phyloP scores from a whole-genome alignment of 352 stramenopile species.

The Phytophthora citricola region DNA sequence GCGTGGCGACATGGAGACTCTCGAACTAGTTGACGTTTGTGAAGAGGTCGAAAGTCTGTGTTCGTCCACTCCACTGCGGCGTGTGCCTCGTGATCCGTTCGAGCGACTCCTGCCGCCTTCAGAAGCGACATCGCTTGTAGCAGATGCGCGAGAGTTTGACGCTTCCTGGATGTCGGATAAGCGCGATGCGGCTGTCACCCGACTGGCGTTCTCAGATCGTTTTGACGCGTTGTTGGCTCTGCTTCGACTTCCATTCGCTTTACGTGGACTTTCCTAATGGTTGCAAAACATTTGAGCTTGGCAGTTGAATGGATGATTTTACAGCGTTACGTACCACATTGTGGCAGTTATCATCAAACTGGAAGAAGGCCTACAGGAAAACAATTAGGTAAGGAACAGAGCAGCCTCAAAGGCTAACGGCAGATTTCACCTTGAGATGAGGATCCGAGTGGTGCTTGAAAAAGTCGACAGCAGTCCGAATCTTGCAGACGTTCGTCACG shows the following conservation, averaged over 20 bases:
- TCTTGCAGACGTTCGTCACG: slow-evolving; percentile 49
- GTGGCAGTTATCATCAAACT: slow-evolving; percentile 71
- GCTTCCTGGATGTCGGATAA: slow-evolving; percentile 10
- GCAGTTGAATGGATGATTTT: neutral
- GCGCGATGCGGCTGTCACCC: slow-evolving; percentile 13
- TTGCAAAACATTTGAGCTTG: neutral
- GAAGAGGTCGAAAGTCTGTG: slow-evolving; percentile 32
- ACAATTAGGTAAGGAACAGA: neutral
- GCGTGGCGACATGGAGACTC: slow-evolving; percentile 12
- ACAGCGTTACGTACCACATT: slow-evolving; percentile 47
- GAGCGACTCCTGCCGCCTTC: slow-evolving; percentile 22
- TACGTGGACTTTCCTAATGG: slow-evolving; percentile 37
- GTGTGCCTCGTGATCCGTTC: slow-evolving; percentile 15
- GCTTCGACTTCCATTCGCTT: slow-evolving; percentile 31
- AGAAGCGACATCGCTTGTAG: slow-evolving; percentile 10
- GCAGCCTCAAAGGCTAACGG: neutral
- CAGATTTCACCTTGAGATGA: slow-evolving; percentile 4
- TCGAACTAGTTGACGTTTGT: slow-evolving; percentile 8
- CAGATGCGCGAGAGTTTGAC: slow-evolving; percentile 7
- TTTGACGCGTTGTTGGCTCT: slow-evolving; percentile 19
- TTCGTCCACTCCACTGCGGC: slow-evolving; percentile 5
- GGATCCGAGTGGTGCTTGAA: slow-evolving; percentile 59
- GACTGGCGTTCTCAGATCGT: slow-evolving; percentile 11
- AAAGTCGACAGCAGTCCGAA: slow-evolving; percentile 55
- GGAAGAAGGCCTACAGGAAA: slow-evolving; percentile 49